phyloP scores from a whole-genome alignment of 306 rosid species.

The Dalbergia cochinchinensis region DNA sequence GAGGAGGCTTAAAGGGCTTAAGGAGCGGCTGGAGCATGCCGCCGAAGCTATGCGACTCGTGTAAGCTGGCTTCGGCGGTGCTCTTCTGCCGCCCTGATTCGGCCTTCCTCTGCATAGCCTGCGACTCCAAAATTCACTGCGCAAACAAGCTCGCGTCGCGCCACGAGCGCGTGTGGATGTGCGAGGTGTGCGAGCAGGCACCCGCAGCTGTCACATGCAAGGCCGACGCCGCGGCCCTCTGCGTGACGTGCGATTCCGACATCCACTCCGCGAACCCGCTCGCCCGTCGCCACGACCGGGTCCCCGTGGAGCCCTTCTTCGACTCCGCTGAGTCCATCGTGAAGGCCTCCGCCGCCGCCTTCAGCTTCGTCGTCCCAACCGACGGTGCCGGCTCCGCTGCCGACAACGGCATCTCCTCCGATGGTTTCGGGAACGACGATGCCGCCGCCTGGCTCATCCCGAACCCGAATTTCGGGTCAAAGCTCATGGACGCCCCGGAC shows the following conservation, averaged over 20 bases:
- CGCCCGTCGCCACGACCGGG: conserved; percentile 91
- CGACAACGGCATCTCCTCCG: conserved; percentile 21
- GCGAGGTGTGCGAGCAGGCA: conserved; percentile 96
- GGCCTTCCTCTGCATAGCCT: conserved; percentile 79
- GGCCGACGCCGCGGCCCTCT: conserved; percentile 95
- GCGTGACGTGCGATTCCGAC: conserved; percentile 89
- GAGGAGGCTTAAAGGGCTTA: conserved; percentile 52
- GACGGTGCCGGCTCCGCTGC: conserved; percentile 20
- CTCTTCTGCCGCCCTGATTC: conserved; percentile 79
- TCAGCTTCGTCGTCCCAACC: conserved; percentile 47
- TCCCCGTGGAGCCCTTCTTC: conserved; percentile 84
- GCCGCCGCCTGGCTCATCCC: conserved; percentile 62
- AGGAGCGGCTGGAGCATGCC: conserved; percentile 58
- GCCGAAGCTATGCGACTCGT: conserved; percentile 79
- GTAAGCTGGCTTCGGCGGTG: conserved; percentile 65
- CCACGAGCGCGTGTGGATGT: conserved; percentile 94
- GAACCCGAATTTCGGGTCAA: conserved; percentile 56
- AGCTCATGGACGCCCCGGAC: conserved; percentile 62
- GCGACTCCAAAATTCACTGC: conserved; percentile 80
- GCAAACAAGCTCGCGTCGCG: conserved; percentile 68
- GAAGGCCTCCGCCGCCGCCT: conserved; percentile 53
- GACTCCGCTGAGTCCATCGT: conserved; percentile 67
- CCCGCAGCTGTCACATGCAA: conserved; percentile 94
- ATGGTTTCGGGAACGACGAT: conserved; percentile 39
- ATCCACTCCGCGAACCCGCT: conserved; percentile 96